Conservation (phyloP, 345 rosid genomes). For the Lumnitzera littorea region DNA sequence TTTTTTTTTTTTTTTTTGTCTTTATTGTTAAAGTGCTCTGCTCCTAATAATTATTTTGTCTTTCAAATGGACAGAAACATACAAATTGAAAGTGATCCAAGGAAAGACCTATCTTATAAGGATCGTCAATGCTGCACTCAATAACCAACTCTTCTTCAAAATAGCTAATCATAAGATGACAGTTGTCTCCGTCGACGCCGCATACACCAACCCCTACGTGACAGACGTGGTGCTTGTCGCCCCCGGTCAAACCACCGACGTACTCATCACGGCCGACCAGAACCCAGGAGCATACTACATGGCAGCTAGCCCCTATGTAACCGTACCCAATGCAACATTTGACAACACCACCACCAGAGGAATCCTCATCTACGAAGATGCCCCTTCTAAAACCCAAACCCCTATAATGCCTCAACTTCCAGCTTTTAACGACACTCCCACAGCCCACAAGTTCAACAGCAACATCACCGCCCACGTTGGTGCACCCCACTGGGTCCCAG, state of each 20-base stretch:
- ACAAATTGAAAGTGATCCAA: conserved; percentile 38
- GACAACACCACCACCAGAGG: conserved; percentile 74
- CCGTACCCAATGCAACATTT: conserved; percentile 28
- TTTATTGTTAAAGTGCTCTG: neutral
- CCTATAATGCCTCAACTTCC: conserved; percentile 66
- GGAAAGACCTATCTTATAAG: conserved; percentile 79
- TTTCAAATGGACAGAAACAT: conserved; percentile 33
- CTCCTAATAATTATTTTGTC: neutral
- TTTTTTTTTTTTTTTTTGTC: neutral
- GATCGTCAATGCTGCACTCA: conserved; percentile 89
- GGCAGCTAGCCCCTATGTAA: conserved; percentile 66
- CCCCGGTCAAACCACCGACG: conserved; percentile 81
- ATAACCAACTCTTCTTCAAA: conserved; percentile 73
- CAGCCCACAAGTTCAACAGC: conserved; percentile 54
- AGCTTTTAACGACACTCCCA: conserved; percentile 54
- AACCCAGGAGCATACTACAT: conserved; percentile 64
- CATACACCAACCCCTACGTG: conserved; percentile 55
- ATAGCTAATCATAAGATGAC: conserved; percentile 78
- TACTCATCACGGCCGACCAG: conserved; percentile 52
- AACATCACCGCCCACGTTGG: conserved; percentile 31
- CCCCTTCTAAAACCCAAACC: conserved; percentile 7
- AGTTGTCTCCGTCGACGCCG: conserved; percentile 68
- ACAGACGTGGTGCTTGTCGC: conserved; percentile 57
- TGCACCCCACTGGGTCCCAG: conserved; percentile 61
- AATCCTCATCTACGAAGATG: conserved; percentile 35